Evolutionary conservation across 768 basidiomycete species (phyloP), one percentile per base, ranked within the genome.

Genomic region (Tylopilus felleus): DNA sequence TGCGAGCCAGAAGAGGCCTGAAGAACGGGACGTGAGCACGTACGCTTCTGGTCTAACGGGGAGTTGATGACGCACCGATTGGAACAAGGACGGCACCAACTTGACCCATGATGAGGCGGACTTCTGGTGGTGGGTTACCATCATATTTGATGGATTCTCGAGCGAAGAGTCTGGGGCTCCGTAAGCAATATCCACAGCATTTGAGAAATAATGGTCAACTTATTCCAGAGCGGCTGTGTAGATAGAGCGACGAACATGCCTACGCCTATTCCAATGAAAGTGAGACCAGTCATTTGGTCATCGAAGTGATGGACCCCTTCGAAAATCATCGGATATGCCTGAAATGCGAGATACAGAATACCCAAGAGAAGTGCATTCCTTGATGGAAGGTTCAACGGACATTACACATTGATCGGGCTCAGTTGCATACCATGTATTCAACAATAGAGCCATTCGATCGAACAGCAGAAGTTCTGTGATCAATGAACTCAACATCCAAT

Each of bases 371-470:
- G 52, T 4, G 75, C 68, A 46, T 69, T 72, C 73, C 76, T 77
- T 49, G 19, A 47, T 22, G 51, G 41, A 33, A 5, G 10, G 17
- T 23, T 46, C 27, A 35, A 31, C 9, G 1, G 31, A 36, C 12
- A 41, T 60, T 8, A 65, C 27, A 1, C 19, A 41, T 36, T 9
- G 10, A 44, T 49, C 28, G 33, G 23, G 27, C 21, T 25, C 27
- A 28, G 63, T 27, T 35, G 35, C 77, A 3, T 66, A 86, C 90
- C 90, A 92, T 14, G 79, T 66, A 65, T 90, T 78, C 9, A 93
- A 74, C 5, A 86, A 68, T 5, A 91, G 74, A 0, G 86, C 85
- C 88, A 92, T 93, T n/a, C 79, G 76, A 59, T 94, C 88, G 46
- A 74, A 79, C 0, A 80, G 39, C 5, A 89, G 70, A 7, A 90